A percentile compares a stretch with the other conserved stretches of the same genome.
phyloP scores from a whole-genome alignment of 805 yeast species.

The Yamadazyma paraphyllophila region DNA sequence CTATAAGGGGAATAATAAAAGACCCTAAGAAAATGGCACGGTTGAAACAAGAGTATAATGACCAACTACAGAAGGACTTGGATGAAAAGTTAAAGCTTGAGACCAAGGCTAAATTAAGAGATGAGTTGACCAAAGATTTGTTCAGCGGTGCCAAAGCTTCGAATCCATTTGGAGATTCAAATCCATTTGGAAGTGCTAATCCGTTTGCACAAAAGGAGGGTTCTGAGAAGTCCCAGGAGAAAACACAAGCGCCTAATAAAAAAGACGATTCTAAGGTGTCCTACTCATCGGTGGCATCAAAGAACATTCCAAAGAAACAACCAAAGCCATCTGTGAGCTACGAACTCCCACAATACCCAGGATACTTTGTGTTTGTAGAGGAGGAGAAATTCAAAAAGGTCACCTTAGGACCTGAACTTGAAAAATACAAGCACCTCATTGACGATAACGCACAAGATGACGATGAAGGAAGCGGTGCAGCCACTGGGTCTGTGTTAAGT shows the following conservation, averaged over 20 bases:
- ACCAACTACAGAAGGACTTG: conserved; percentile 27
- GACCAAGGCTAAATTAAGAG: conserved; percentile 38
- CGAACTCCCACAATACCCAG: conserved; percentile 52
- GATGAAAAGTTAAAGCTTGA: conserved; percentile 43
- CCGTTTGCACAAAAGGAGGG: conserved; percentile 10
- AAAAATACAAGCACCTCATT: conserved; percentile 46
- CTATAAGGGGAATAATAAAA: conserved; percentile 70
- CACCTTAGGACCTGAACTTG: conserved; percentile 51
- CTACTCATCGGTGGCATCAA: conserved; percentile 23
- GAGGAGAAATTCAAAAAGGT: conserved; percentile 60
- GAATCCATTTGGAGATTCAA: conserved; percentile 37
- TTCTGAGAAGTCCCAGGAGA: conserved; percentile 8
- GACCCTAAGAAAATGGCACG: conserved; percentile 49
- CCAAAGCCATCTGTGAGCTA: conserved; percentile 9
- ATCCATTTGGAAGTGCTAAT: conserved; percentile 18
- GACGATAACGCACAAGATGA: conserved; percentile 46
- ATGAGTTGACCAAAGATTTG: conserved; percentile 42
- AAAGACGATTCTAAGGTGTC: conserved; percentile 10
- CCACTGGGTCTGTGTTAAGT: conserved; percentile 11
- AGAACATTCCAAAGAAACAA: conserved; percentile 4
- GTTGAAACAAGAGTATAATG: conserved; percentile 35
- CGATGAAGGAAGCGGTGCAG: conserved; percentile 15
- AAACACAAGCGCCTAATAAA: conserved; percentile 7
- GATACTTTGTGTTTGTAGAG: conserved; percentile 69
- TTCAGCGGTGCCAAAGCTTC: conserved; percentile 24